Percentiles rank a stretch among this genome's conserved stretches.
phyloP scores from a whole-genome alignment of 371 early-diverging fungal genomes.

The Dichotomocladium elegans region DNA sequence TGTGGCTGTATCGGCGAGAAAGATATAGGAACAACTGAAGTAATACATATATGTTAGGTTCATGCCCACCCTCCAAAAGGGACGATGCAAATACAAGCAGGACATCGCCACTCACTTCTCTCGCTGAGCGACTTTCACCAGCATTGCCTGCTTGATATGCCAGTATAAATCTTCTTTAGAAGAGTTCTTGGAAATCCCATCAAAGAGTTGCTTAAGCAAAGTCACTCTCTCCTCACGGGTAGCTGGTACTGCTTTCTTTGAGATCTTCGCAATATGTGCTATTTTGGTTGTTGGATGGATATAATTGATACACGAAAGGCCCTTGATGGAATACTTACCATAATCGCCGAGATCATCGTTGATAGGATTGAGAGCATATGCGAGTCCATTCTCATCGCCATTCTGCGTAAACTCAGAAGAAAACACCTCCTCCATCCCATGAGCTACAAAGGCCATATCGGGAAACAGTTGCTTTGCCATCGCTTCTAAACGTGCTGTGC shows the following conservation, averaged over 20 bases:
- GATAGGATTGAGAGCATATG: too few species aligned
- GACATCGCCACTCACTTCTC: slow-evolving; percentile 30
- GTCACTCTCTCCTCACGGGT: slow-evolving; percentile 13
- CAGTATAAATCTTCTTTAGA: slow-evolving; percentile 59
- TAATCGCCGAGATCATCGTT: too few species aligned
- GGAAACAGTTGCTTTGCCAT: slow-evolving; percentile 29
- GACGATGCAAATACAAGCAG: too few species aligned
- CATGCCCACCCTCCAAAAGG: too few species aligned
- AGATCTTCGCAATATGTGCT: too few species aligned
- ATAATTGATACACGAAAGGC: too few species aligned
- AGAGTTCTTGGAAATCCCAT: slow-evolving; percentile 40
- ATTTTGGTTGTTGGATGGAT: too few species aligned
- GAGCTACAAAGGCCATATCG: slow-evolving; percentile 19
- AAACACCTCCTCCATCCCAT: slow-evolving; percentile 32
- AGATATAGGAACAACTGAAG: slow-evolving; percentile 64
- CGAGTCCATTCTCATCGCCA: too few species aligned
- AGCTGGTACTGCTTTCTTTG: slow-evolving; percentile 5
- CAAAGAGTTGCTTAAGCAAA: slow-evolving; percentile 24
- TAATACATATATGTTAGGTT: too few species aligned
- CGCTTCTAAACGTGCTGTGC: slow-evolving; percentile 19
- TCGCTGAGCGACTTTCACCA: slow-evolving; percentile 33
- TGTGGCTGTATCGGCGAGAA: slow-evolving; percentile 79
- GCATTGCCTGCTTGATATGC: slow-evolving; percentile 57
- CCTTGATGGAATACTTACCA: neutral
- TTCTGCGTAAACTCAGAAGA: slow-evolving; percentile 17